Evolutionary conservation across 768 basidiomycete genomes (phyloP), one percentile per base, ranked within the genome.

Genomic region (Clavulina sp.): DNA sequence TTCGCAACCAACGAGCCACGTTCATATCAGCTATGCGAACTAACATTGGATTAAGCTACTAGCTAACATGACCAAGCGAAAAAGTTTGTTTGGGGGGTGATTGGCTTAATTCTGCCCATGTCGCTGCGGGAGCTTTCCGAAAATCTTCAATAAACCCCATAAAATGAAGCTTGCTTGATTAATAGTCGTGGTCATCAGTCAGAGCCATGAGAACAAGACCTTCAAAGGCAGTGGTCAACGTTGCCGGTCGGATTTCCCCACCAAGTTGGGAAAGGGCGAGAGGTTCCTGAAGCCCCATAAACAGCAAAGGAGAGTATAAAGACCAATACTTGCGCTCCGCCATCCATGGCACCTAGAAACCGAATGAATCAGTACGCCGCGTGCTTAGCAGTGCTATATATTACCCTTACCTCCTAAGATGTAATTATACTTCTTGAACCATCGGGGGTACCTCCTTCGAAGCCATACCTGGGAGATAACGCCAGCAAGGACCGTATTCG

Each of bases 251-350:
- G 43, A 26, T 46, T 46, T 13, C 43, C 43, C 43, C 43, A 46
- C 43, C 43, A 46, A 9, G 13, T 46, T 13, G 77, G 76, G 69
- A 78, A 78, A 2, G 71, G 72, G 49, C 66, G 64, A 46, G 65
- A 58, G 7, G 60, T 59, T 6, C 76, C 77, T 0, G 72, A 71
- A 13, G 75, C 77, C 18, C 79, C 78, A 57, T 75, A 77, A 23
- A 79, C 76, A 2, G 77, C 76, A 60, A 80, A 80, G 0, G 77
- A 76, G 3, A 77, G 65, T 34, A 80, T 66, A 59, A 78, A 77
- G 29, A 76, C 69, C 74, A 78, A 77, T 47, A 77, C 69, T 59
- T 80, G 78, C 16, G 75, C 73, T 5, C 79, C 78, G 26, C 78
- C 78, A 58, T 79, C 77, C 32, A 79, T 64, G 4, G 74, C 80